A percentile compares a stretch with the other conserved stretches of the same genome.
phyloP scores from a whole-genome alignment of 2,329 filamentous ascomycete species.

The Penicillium sp. region DNA sequence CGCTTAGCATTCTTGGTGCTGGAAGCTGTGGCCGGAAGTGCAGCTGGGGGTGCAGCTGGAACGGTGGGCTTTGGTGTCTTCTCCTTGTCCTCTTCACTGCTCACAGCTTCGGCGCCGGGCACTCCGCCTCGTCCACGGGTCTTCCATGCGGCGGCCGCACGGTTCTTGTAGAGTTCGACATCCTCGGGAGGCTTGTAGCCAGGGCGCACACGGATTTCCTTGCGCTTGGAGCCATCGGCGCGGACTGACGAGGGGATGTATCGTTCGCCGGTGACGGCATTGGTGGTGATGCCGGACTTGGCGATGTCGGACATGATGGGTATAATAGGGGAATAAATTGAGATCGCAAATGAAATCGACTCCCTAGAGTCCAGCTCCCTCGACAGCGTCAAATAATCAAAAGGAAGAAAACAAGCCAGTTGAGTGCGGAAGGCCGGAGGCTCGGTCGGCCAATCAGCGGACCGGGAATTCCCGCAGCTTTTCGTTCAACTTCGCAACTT shows the following conservation, averaged over 20 bases:
- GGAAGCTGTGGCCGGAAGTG: conserved; percentile 45
- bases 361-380: conserved; percentile 3
- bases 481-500: conserved; percentile 35
- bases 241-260: conserved; percentile 87
- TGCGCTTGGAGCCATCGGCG: conserved; percentile 86
- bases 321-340: not conserved
- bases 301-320: conserved; percentile 15
- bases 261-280: conserved; percentile 74
- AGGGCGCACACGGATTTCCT: conserved; percentile 89
- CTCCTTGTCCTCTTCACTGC: conserved; percentile 54
- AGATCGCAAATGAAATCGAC: not conserved
- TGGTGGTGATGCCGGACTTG: conserved; percentile 71
- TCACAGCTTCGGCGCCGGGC: conserved; percentile 68
- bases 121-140: conserved; percentile 71
- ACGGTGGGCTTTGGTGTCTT: conserved; percentile 27
- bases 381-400: not conserved
- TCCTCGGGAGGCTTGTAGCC: conserved; percentile 95
- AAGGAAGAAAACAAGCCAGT: conserved; percentile 12
- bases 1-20: conserved; percentile 87
- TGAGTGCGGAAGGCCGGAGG: conserved; percentile 28
- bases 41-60: not conserved
- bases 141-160: conserved; percentile 81
- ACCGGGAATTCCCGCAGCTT: conserved; percentile 43
- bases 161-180: conserved; percentile 93
- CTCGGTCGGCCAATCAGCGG: conserved; percentile 39